A percentile compares a stretch with the other conserved stretches of the same genome.
phyloP scores from a whole-genome alignment of 2,329 filamentous ascomycete species.

The Botrytis medusae region DNA sequence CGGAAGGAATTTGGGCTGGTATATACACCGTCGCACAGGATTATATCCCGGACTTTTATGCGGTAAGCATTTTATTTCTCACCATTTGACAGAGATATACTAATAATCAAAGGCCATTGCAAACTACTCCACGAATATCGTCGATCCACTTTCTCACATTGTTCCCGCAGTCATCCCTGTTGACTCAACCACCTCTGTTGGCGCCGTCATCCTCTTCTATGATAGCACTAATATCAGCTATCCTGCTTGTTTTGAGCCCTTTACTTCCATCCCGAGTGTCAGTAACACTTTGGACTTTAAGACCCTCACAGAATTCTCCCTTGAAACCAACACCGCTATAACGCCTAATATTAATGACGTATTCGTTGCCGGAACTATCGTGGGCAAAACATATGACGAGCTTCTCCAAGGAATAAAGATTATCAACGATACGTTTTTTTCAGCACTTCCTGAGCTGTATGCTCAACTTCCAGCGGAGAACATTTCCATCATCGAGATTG shows the following conservation, averaged over 20 bases:
- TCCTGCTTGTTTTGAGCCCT: neutral
- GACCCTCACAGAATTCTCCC: neutral
- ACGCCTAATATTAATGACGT: neutral
- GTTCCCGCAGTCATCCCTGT: neutral
- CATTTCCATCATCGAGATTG: neutral
- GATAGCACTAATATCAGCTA: neutral
- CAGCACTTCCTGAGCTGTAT: neutral
- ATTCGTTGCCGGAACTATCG: neutral
- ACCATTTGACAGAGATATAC: neutral
- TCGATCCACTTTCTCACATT: neutral
- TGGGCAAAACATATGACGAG: neutral
- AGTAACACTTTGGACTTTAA: neutral
- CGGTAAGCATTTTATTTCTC: neutral
- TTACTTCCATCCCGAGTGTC: neutral
- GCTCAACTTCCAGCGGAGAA: neutral
- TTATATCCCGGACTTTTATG: neutral
- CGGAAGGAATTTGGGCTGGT: neutral
- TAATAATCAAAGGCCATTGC: neutral
- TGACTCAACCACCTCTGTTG: neutral
- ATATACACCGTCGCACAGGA: conserved; percentile 1
- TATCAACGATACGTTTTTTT: neutral
- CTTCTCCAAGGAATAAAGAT: neutral
- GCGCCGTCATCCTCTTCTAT: neutral
- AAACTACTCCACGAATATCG: neutral
- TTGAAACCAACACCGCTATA: neutral